Evolutionary conservation across 2,329 filamentous ascomycete genomes (phyloP), one percentile per base, ranked within the genome.

Genomic region (Exophiala lecanii-corni): DNA sequence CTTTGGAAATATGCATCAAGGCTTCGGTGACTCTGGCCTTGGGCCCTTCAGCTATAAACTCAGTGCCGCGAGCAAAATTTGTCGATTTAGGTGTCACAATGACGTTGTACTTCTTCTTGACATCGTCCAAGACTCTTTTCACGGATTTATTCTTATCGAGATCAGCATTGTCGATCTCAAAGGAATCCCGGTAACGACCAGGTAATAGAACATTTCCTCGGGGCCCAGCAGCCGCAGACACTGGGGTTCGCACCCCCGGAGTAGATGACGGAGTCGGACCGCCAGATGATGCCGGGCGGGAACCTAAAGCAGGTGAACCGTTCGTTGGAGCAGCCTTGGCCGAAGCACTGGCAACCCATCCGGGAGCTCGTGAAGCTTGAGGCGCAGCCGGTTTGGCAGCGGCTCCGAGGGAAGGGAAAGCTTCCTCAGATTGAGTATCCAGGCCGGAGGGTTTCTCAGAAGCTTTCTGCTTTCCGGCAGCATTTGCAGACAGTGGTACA

Each of bases 31-130:
- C 89, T 56, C 85, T 80, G 46, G 94, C 86, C 46, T 83, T 81
- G 45, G 88, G 84, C 45, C 92, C 91, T 53, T 81, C 84, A 36
- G 88, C 89, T 64, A 91, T 86, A 60, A 98, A 94, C 56, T 83
- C 81, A 55, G 89, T 74, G 26, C 78, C 76, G 16, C 85, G 86
- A 51, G 79, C 82, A 50, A 81, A 76, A n/a, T 82, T 80, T 47
- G 79, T 77, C 45, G 79, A 79, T 74, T 89, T 47, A 9, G 45
- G 83, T 55, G 84, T 82, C 55, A 98, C 79, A 55, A 81, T 86
- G 45, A 89, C 89, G 62, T 91, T 89, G 48, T 87, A 94, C 61
- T 84, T 86, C 67, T 84, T 86, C 69, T 94, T 96, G 68, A 97
- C 86, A 54, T 96, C 89, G 55, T 97, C 91, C 21, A 80, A 73